Base-by-base conservation (phyloP, 352 stramenopile genomes). In the Phytopythium vexans region DNA sequence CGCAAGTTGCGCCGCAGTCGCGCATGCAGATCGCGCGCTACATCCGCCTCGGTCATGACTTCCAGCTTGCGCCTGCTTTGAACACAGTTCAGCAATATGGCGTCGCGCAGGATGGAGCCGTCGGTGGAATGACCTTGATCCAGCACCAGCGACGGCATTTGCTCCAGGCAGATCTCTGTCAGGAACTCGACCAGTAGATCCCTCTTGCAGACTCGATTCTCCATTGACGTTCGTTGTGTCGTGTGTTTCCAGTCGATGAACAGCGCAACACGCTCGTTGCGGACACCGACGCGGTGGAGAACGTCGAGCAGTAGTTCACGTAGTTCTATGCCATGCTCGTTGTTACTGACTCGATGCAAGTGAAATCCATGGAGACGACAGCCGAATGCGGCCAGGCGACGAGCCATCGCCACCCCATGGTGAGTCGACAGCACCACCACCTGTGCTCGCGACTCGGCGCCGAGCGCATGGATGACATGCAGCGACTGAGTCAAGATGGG, bases 1-100 rank as follows among this genome's bases (percentile, higher is more conserved):
- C 77, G 74, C 7, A 88, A 40, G 33, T 86, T 79, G 12, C 62
- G 47, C 27, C 65, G 56, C 3, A 85, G 39, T 8, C 62, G 59
- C 6, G 54, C 47, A 9, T 59, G 60, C 15, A 82, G 70, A 27
- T 77, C 59, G 3, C 32, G 35, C 41, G 75, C 39, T 0, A 74
- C 54, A 8, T 79, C 60, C 3, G 43, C 14, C 12, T 81, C 66
- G 1, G 68, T 72, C 27, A 76, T 48, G 14, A 81, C 27, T 21
- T 70, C 54, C 5, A 86, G 60, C 10, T 63, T 34, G 0, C 45
- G 49, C 8, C 72, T 74, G 3, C 48, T 41, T 37, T 81, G 64
- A 48, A 75, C 71, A 32, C 60, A 84, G 35, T 55, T 66, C 0
- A 67, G 49, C 6, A 73, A 41, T 2, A 76, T 56, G 0, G 68